These are phyloP conservation scores for Backusella sp. DNA, from an alignment of 192 early-diverging fungal species.

Conservation along the genomic window DNA sequence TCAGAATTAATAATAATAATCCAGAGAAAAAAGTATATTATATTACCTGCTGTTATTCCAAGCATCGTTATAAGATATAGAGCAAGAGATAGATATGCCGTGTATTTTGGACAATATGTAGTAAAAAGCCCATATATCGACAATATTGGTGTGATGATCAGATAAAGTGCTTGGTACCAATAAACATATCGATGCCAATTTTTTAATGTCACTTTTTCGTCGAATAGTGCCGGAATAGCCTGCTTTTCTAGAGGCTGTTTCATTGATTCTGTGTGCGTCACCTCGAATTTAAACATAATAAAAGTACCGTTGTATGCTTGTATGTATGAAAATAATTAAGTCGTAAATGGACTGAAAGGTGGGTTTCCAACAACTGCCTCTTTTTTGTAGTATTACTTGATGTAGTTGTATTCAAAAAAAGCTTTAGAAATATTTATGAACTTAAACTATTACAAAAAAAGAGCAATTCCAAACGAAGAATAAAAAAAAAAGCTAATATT, in stretches of 20 bases:
- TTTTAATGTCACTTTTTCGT: conserved; percentile 41
- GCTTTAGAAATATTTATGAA: neutral
- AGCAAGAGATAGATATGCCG: conserved; percentile 60
- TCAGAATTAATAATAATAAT: neutral
- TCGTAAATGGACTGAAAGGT: neutral
- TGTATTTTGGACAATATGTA: conserved; percentile 65
- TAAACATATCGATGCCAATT: conserved; percentile 61
- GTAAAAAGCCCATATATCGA: conserved; percentile 76
- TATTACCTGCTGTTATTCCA: conserved; percentile 68
- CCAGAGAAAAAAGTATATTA: neutral
- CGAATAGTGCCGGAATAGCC: conserved; percentile 17
- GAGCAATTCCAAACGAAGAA: neutral
- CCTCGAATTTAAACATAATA: neutral
- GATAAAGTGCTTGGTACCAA: conserved; percentile 65
- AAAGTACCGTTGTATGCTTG: neutral
- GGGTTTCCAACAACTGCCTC: neutral
- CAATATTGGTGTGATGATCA: conserved; percentile 70
- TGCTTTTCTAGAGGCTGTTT: neutral
- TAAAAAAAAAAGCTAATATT: neutral
- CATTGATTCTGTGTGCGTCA: neutral
- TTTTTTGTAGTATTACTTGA: neutral
- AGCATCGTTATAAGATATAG: conserved; percentile 80
- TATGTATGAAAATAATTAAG: neutral
- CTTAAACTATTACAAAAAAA: neutral
- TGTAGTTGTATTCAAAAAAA: neutral